Evolutionary conservation across 345 rosid genomes (phyloP), one percentile per base, ranked within the genome.

Genomic region (Populus pruinosa): DNA sequence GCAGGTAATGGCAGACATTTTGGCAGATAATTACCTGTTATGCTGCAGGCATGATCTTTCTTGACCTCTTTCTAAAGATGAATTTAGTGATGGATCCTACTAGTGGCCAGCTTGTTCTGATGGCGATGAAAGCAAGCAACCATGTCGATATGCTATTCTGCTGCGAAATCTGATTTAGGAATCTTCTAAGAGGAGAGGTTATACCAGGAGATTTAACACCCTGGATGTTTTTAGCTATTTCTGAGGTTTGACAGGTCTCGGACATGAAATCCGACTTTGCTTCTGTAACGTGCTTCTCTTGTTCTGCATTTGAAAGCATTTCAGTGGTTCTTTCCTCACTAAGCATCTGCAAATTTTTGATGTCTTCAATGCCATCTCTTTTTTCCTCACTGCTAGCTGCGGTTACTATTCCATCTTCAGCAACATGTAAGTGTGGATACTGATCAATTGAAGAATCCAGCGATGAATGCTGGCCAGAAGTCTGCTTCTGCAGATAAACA

Each of bases 391-490:
- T 80, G 29, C 80, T 83, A 5, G 80, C 84, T 76, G 96, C 91
- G 81, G 93, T 88, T 71, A 92, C 91, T 82, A 89, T 82, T 76
- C 96, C 96, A 43, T 92, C 91, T 80, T 87, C 88, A 38, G 83
- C 77, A 5, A 91, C 78, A 74, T 89, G 92, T 25, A 94, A 67
- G 12, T 83, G 88, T 21, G 96, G 93, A 73, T 92, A 93, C 79
- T 82, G 92, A 85, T 88, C 96, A 66, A 91, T 90, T 11, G 89
- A 83, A 8, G 91, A 78, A 77, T 82, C 92, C 17, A 71, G 55
- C 8, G 86, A 59, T 21, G 84, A 74, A 64, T 72, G 77, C 63
- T 49, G 55, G 21, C 70, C 50, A 10, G 79, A 56, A 70, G 64
- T 82, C 80, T 83, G 83, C 49, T 71, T 74, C 89, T 86, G 89